phyloP scores from a whole-genome alignment of 805 yeast species.

The Maudiozyma serrabonitensis region DNA sequence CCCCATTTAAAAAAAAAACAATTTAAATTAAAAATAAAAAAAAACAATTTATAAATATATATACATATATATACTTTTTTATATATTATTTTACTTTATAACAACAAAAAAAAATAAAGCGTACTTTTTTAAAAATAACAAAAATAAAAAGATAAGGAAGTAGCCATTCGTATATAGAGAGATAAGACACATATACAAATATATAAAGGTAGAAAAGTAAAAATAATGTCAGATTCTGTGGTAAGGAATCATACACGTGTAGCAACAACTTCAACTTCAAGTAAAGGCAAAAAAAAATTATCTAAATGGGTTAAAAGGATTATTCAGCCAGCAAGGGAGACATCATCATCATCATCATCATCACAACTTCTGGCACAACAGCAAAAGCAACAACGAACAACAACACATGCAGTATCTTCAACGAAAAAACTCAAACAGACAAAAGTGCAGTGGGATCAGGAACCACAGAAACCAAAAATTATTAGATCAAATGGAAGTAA shows the following conservation, averaged over 20 bases:
- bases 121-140: no score
- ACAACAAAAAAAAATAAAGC: no score
- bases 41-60: no score
- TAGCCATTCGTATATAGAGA: no score
- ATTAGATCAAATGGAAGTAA: not conserved
- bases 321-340: slow-evolving; percentile 17
- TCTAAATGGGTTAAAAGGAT: slow-evolving; percentile 27
- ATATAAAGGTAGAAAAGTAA: not conserved
- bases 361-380: not conserved
- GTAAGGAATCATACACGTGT: not conserved
- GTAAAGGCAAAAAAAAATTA: slow-evolving; percentile 17
- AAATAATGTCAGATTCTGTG: not conserved
- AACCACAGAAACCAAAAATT: slow-evolving; percentile 6
- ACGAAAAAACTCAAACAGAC: slow-evolving; percentile 1
- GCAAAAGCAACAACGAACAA: not conserved
- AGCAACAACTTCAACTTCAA: not conserved
- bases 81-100: no score
- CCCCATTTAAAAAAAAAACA: no score
- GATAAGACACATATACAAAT: no score
- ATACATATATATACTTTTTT: no score
- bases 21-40: no score
- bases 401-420: not conserved
- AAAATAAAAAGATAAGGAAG: no score
- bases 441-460: slow-evolving; percentile 17
- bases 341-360: not conserved